Conservation (phyloP, 2,329 filamentous ascomycete genomes). For the Calonectria hawksworthii region DNA sequence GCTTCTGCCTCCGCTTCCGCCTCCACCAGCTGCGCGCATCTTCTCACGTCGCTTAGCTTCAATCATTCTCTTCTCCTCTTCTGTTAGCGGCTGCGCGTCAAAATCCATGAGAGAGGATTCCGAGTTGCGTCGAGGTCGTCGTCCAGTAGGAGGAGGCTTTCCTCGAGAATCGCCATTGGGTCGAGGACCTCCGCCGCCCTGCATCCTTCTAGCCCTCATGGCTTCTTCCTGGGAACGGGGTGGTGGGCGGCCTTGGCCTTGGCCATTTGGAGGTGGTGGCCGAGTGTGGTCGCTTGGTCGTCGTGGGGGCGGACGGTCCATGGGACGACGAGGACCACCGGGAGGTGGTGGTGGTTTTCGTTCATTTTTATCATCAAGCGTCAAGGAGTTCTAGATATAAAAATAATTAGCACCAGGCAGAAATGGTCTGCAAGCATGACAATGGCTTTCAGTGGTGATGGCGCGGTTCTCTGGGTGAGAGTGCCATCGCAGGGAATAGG, state of each 20-base stretch:
- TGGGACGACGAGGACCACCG: conserved; percentile 54
- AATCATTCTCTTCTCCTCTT: conserved; percentile 62
- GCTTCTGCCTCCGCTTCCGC: conserved; percentile 57
- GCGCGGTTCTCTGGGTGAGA: background rate
- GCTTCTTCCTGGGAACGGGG: conserved; percentile 78
- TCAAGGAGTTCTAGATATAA: conserved; percentile 73
- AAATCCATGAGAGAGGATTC: conserved; percentile 80
- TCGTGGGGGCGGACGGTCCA: conserved; percentile 44
- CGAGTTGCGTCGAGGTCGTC: conserved; percentile 79
- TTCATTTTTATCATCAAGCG: conserved; percentile 70
- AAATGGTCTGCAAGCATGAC: background rate
- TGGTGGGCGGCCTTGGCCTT: conserved; percentile 69
- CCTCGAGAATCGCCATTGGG: conserved; percentile 53
- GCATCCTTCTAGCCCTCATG: conserved; percentile 61
- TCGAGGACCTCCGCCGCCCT: conserved; percentile 52
- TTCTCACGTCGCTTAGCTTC: conserved; percentile 51
- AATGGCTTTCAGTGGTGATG: background rate
- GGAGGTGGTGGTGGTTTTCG: conserved; percentile 57
- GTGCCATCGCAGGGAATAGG: background rate
- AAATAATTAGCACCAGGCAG: conserved; percentile 18
- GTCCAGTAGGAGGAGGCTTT: conserved; percentile 49
- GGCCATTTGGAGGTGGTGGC: conserved; percentile 52
- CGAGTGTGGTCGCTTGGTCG: conserved; percentile 60
- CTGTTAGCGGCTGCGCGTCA: conserved; percentile 69
- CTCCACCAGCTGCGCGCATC: conserved; percentile 40